Base-by-base conservation (phyloP, 306 rosid genomes). In the Fragaria ananassa region DNA sequence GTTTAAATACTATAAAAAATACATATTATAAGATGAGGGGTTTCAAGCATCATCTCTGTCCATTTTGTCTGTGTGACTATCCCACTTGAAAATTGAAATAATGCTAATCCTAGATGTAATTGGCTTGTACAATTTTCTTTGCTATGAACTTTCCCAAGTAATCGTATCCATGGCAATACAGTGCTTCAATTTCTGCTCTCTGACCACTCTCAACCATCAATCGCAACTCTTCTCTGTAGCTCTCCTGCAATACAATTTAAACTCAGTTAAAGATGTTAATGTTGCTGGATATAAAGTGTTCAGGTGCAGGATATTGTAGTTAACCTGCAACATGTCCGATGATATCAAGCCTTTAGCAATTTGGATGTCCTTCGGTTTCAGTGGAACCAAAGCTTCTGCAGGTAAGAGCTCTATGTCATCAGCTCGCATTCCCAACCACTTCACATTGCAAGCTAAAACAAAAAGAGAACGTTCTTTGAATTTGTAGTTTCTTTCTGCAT, bases 171-270 rank as follows among this genome's bases (percentile, higher is more conserved):
- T 88, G 91, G 56, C 76, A 90, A 73, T 92, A 89, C 44, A 92
- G 82, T 54, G 99, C 97, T 84, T 95, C 97, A 34, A 95, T 86
- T 85, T 95, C 99, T 58, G 96, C 97, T 84, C 88, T 85, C 35
- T 71, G 84, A 23, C 93, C 89, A 12, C 83, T 78, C 68, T 85
- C 86, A 82, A 92, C 86, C 99, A 92, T 92, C 21, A 82, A 74
- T 21, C 88, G 74, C 56, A 92, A 84, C 88, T 92, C 97, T 82
- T 86, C 85, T 80, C 81, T 86, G 85, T 95, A 91, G 76, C 75
- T 88, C 77, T 84, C 97, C 98, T 95, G 91, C 77, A 25, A 78
- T 68, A 37, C 70, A 78, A 68, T 62, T 74, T 53, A 70, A 58
- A 45, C 60, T 70, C 53, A 29, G 49, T 45, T 18, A 35, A 34